Evolutionary conservation across 805 yeast species (phyloP), one percentile per base, ranked within the genome.

Genomic region (Sugiyamaella chiloensis): DNA sequence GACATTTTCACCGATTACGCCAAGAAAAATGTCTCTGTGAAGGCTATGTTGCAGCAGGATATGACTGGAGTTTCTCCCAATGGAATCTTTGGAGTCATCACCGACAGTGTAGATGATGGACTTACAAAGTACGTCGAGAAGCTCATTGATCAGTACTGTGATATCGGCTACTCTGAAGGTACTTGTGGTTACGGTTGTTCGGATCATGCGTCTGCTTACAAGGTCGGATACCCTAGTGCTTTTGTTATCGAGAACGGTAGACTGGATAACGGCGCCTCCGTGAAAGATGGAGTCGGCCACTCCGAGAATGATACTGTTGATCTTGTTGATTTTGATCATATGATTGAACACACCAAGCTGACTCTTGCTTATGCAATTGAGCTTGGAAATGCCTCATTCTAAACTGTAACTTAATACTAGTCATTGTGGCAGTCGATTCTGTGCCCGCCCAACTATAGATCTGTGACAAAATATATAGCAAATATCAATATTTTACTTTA

Each of bases 121-220:
- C 73, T 86, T 52, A 80, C 78, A 41, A 65, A 72, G 9, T 86
- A 81, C 60, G 62, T 87, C 44, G 78, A 83, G 64, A 52, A 73
- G 37, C 62, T 87, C 7, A 76, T 86, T 39, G 70, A 72, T n/a
- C 60, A 68, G 5, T 87, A 87, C 65, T 73, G 85, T 55, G 55
- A 65, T 14, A 84, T 87, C 47, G 83, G 85, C 2, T 81, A 76
- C 60, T 75, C 72, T 36, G 90, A 83, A 55, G 82, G 91, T 9
- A 56, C 70, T 47, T 89, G 96, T 68, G 95, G 95, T 1, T 87
- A 88, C 60, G 90, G 93, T 0, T 88, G 96, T 64, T 83, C 93
- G 16, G 96, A 89, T 68, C 96, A 87, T 63, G 81, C 89, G 2
- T 80, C 91, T 41, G 95, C 96, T 0, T 65, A 79, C 41, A 79